Evolutionary conservation across 352 stramenopile genomes (phyloP).

Genomic region (Globisporangium rhizosaccharum): DNA sequence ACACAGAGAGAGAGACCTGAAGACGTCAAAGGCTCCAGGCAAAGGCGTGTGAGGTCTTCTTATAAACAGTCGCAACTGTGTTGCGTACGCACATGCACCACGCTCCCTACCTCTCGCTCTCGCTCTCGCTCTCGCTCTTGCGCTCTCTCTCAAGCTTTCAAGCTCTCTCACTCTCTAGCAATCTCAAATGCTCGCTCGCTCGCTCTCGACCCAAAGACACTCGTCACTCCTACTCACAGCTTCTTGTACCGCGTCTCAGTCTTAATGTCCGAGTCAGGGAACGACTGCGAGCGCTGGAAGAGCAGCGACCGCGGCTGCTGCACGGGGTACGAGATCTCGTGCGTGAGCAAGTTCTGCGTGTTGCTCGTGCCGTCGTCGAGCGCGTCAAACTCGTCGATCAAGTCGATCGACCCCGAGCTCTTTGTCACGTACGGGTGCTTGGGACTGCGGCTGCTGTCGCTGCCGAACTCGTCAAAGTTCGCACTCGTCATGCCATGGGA

Average conservation of each 20-base stretch:
- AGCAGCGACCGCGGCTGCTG: constrained; percentile 54
- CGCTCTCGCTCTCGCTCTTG: no score
- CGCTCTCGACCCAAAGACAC: no score
- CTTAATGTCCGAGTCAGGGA: constrained; percentile 64
- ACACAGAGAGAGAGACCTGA: no score
- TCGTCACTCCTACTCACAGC: constrained; percentile 17
- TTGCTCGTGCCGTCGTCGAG: constrained; percentile 25
- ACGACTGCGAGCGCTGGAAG: constrained; percentile 71
- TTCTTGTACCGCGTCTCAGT: constrained; percentile 51
- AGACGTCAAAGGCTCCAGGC: no score
- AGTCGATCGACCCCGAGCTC: constrained; percentile 45
- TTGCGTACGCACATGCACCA: no score
- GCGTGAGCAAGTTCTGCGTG: constrained; percentile 27
- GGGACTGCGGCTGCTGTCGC: constrained; percentile 9
- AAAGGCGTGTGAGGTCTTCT: no score
- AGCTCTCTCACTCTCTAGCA: no score
- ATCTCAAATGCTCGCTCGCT: no score
- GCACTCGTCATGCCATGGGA: constrained; percentile 8
- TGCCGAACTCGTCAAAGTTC: constrained; percentile 19
- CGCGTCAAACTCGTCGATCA: constrained; percentile 43
- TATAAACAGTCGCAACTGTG: no score
- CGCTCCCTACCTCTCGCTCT: no score
- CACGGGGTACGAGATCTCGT: constrained; percentile 44
- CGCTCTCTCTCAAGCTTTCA: no score
- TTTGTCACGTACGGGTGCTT: constrained; percentile 17